Percentiles rank a stretch among this genome's conserved stretches.
These are phyloP conservation scores for Aspergillus sp. DNA, from an alignment of 2,329 filamentous ascomycete genomes.

Conservation along the genomic window DNA sequence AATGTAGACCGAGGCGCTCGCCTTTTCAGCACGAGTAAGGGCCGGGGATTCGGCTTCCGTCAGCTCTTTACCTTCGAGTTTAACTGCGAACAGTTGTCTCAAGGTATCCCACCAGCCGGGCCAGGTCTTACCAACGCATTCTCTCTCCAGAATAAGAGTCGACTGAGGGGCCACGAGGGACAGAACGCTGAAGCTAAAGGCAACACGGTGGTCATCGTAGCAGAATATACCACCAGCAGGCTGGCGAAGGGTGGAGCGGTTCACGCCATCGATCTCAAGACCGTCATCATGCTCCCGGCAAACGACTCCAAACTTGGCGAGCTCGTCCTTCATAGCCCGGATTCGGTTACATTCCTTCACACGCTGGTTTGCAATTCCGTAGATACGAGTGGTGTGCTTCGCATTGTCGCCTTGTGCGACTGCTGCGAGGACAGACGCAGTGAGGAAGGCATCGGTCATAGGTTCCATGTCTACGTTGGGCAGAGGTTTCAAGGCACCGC, in stretches of 20 bases:
- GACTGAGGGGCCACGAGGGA: conserved; percentile 63
- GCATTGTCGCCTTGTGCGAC: conserved; percentile 65
- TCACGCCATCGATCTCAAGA: conserved; percentile 60
- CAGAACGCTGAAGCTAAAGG: conserved; percentile 96
- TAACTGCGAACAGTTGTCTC: conserved; percentile 67
- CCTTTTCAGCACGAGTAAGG: conserved; percentile 33
- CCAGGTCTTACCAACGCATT: conserved; percentile 97
- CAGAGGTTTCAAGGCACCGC: conserved; percentile 66
- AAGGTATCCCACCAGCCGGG: conserved; percentile 97
- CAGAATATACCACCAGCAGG: conserved; percentile 70
- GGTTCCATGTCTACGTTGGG: conserved; percentile 93
- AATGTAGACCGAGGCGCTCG: conserved; percentile 70
- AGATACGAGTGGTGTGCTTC: conserved; percentile 67
- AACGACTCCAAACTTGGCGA: conserved; percentile 84
- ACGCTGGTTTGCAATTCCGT: conserved; percentile 92
- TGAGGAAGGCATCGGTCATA: conserved; percentile 98
- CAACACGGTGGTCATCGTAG: conserved; percentile 95
- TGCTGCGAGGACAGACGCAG: conserved; percentile 85
- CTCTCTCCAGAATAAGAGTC: conserved; percentile 76
- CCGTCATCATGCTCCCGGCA: conserved; percentile 89
- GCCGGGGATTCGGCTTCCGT: conserved; percentile 32
- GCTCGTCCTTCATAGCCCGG: conserved; percentile 85
- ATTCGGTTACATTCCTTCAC: conserved; percentile 99
- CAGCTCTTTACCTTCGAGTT: conserved; percentile 67
- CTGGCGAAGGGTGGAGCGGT: conserved; percentile 45